Evolutionary conservation across 441 rosid species (phyloP), one percentile per base, ranked within the genome.

Genomic region (Adansonia grandidieri): DNA sequence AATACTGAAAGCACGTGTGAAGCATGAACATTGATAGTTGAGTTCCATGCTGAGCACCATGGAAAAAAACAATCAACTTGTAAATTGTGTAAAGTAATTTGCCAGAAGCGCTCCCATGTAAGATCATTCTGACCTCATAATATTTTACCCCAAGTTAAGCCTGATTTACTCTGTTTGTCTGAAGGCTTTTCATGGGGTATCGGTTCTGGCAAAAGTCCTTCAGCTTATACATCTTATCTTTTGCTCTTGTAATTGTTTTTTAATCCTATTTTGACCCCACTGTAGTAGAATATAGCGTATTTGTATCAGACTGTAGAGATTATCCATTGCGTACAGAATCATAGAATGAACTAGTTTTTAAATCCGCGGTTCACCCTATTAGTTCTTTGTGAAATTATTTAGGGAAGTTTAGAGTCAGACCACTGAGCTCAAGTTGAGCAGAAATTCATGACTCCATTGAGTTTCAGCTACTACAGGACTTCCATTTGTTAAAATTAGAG

Each of bases 1-100:
- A 77, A 93, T 86, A 67, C 74, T 92, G 44, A 92, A 90, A 84
- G 83, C 91, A 10, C 90, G 89, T 2, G 88, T 91, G 79, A 96
- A 92, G 88, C 92, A 84, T 37, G 98, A 96, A 87, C 91, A 90
- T 58, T 91, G 84, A 85, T 81, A 42, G 50, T 61, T 74, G 13
- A 42, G 78, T 57, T 80, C 66, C 78, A 58, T 66, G 82, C 76
- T 78, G 44, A 19, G 78, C 70, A 75, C 78, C 76, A 20, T 62
- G 42, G 79, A 86, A 81, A 74, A 85, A 80, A 74, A 75, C 79
- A 47, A 70, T 67, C 69, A 77, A 78, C 80, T 86, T 93, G 94
- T 90, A 91, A 80, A 90, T 87, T 85, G 85, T 92, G 90, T 88
- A 83, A 81, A 88, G 88, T 85, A 88, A 80, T 74, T 82, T 85